Evolutionary conservation across 2,329 filamentous ascomycete genomes (phyloP), one percentile per base, ranked within the genome.

Genomic region (Aureobasidium subglaciale): DNA sequence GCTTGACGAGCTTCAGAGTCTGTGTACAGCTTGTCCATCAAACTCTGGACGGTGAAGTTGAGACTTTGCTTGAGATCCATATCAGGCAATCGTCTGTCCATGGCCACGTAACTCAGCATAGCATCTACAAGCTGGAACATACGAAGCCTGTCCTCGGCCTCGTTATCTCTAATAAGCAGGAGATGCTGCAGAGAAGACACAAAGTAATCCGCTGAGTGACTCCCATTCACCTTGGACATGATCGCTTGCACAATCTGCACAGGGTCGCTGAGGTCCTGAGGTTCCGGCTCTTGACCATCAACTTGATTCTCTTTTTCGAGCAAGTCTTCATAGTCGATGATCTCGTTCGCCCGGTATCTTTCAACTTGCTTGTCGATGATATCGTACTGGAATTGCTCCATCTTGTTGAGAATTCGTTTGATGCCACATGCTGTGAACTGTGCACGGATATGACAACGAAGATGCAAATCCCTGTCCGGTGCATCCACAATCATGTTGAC

Each of bases 81-180:
- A 71, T 99, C 92, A 35, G 93, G 93, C 61, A 97, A 73, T 60
- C 93, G 82, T 67, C 93, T 83, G 71, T 99, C 93, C 92, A 99
- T 99, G 64, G 92, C 92, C 60, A 99, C 92, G 71, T 97, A 97
- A 71, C 90, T 96, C 62, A 99, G 83, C 90, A 97, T 97, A n/a
- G 89, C 86, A 72, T 99, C 93, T 25, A 97, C 91, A 25, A 99
- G 82, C 75, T 97, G 93, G 73, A 97, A 99, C 86, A 96, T 93
- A 46, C 90, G 85, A 59, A 96, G 74, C 13, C 90, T 84, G 71
- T 99, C 93, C 68, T 97, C 93, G 46, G 87, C 87, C 64, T 95
- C 90, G 61, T 90, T 93, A 66, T 96, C 88, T 56, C 90, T 83
- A 61, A 97, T 95, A 41, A 99, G 80, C 63, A 99, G 79, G 69